These are phyloP conservation scores for Penicillium lividum DNA, from an alignment of 495 filamentous ascomycete species.

Conservation along the genomic window DNA sequence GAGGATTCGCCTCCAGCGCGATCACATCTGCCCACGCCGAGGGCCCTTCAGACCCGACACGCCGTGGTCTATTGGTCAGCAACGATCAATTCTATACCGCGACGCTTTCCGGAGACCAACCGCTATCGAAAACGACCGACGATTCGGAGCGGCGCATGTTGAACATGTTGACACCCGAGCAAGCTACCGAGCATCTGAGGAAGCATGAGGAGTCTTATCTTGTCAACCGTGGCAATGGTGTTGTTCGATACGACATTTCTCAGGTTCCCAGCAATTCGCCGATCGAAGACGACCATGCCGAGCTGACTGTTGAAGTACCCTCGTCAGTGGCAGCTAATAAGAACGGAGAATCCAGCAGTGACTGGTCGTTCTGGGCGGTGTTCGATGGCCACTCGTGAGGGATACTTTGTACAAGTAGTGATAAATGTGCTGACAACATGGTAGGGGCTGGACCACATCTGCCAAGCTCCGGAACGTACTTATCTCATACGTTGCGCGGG, in stretches of 20 bases:
- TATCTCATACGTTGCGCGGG: slow-evolving; percentile 87
- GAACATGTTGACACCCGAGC: slow-evolving; percentile 95
- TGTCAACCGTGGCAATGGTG: slow-evolving; percentile 85
- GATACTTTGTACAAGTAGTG: not conserved
- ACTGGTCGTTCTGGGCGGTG: slow-evolving; percentile 99
- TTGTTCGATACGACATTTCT: slow-evolving; percentile 93
- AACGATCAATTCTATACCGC: slow-evolving; percentile 83
- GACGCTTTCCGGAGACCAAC: slow-evolving; percentile 74
- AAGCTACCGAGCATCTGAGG: slow-evolving; percentile 86
- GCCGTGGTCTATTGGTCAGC: slow-evolving; percentile 67
- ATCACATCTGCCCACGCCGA: slow-evolving; percentile 33
- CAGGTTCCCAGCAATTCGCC: slow-evolving; percentile 95
- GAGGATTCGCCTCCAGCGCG: slow-evolving; percentile 34
- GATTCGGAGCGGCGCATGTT: slow-evolving; percentile 77
- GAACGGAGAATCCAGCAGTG: slow-evolving; percentile 60
- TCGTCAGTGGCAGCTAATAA: slow-evolving; percentile 51
- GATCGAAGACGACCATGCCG: slow-evolving; percentile 96
- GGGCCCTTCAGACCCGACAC: slow-evolving; percentile 32
- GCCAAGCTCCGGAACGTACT: slow-evolving; percentile 92
- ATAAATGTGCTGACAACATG: slow-evolving; percentile 17
- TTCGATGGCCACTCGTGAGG: slow-evolving; percentile 94
- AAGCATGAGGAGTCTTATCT: slow-evolving; percentile 88
- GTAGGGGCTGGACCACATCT: slow-evolving; percentile 96
- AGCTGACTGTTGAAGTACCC: slow-evolving; percentile 93
- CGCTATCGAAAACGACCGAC: slow-evolving; percentile 83